These are phyloP conservation scores for Astrothelium subdiscretum DNA, from an alignment of 495 filamentous ascomycete species.

Conservation along the genomic window DNA sequence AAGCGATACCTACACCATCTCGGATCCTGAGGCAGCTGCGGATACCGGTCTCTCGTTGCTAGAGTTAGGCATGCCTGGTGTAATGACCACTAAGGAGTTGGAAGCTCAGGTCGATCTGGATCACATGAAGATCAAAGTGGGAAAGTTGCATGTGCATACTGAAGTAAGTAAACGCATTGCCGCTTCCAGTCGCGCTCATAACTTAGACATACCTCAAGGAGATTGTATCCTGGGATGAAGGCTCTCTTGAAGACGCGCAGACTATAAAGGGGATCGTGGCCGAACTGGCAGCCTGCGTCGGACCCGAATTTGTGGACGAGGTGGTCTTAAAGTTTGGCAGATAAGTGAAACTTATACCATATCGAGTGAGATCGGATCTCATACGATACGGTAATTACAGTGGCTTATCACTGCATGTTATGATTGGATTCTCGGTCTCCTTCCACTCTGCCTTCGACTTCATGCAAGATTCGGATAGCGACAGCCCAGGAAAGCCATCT, in stretches of 20 bases:
- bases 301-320: constrained; percentile 49
- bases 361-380: too few species aligned
- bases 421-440: too few species aligned
- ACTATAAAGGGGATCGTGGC: constrained; percentile 56
- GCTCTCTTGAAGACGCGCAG: constrained; percentile 38
- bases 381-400: too few species aligned
- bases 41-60: constrained; percentile 46
- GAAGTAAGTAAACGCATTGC: constrained; percentile 24
- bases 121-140: constrained; percentile 35
- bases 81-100: constrained; percentile 54
- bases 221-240: constrained; percentile 55
- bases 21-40: constrained; percentile 19
- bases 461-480: too few species aligned
- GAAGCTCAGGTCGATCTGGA: constrained; percentile 48
- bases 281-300: constrained; percentile 67
- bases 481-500: too few species aligned
- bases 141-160: constrained; percentile 28
- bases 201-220: constrained; percentile 26
- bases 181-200: neutral
- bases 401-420: too few species aligned
- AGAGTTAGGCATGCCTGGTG: constrained; percentile 61
- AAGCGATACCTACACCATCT: constrained; percentile 17
- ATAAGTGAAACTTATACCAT: neutral
- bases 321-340: constrained; percentile 30
- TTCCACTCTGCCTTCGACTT: too few species aligned